A percentile compares a stretch with the other conserved stretches of the same genome.
Conservation (phyloP, 331 rosid genomes). For the Acacia pycnantha region DNA sequence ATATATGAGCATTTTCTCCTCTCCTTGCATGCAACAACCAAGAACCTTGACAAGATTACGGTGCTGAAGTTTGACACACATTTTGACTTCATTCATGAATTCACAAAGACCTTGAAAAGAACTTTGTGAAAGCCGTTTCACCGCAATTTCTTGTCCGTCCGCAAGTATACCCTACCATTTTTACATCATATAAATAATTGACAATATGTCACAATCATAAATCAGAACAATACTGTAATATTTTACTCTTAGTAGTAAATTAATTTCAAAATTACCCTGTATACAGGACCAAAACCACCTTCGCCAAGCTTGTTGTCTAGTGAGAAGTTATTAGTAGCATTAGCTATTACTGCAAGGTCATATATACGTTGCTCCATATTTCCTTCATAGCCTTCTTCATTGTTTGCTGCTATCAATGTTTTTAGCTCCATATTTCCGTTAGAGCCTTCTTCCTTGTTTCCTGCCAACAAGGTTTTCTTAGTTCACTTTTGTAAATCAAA, state of each 20-base stretch:
- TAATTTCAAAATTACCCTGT: neutral
- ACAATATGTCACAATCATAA: neutral
- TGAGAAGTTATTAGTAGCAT: conserved; percentile 20
- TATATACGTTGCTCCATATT: conserved; percentile 15
- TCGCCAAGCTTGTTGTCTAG: conserved; percentile 4
- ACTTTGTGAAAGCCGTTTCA: neutral
- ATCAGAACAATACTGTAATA: neutral
- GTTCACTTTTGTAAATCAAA: neutral
- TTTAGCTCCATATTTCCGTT: neutral
- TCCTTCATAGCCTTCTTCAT: neutral
- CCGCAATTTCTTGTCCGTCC: neutral
- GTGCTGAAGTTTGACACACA: neutral
- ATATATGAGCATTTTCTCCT: neutral
- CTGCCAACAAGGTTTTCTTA: neutral
- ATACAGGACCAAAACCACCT: conserved; percentile 30
- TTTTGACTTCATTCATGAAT: neutral
- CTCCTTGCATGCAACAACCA: neutral
- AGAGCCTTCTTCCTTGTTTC: too few species aligned
- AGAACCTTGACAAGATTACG: neutral
- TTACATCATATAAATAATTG: neutral
- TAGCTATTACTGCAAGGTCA: neutral
- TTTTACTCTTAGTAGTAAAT: neutral
- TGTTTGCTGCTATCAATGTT: neutral
- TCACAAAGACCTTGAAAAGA: neutral
- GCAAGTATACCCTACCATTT: neutral